Conservation (phyloP, 257 asterid species). For the Scutellaria minor region DNA sequence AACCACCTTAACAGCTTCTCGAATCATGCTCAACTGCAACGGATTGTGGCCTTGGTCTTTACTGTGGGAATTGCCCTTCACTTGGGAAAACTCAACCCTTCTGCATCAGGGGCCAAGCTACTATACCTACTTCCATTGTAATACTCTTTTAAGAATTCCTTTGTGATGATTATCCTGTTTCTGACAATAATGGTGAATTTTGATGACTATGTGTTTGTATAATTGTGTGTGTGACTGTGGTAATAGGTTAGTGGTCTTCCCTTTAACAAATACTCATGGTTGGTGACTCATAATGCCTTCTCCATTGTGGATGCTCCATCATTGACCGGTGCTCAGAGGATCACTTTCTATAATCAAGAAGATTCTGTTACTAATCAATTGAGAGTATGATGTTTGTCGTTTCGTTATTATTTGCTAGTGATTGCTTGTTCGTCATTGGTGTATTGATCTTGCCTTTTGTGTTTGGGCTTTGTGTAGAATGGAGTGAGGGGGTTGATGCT, state of each 20-base stretch:
- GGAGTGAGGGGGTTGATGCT: constrained; percentile 99
- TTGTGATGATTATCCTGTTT: background rate
- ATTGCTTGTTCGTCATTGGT: background rate
- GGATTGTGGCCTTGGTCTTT: constrained; percentile 80
- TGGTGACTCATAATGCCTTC: constrained; percentile 92
- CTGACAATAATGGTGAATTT: background rate
- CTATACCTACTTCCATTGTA: constrained; percentile 74
- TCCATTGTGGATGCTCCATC: constrained; percentile 88
- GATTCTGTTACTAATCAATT: constrained; percentile 91
- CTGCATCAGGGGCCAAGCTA: constrained; percentile 90
- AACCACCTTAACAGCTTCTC: constrained; percentile 57
- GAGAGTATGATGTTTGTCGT: constrained; percentile 50
- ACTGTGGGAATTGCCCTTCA: constrained; percentile 89
- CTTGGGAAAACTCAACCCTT: constrained; percentile 73
- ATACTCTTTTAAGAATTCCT: constrained; percentile 21
- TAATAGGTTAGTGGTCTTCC: constrained; percentile 79
- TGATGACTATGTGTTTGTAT: background rate
- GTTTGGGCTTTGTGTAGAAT: constrained; percentile 58
- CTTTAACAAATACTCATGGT: constrained; percentile 94
- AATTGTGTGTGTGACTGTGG: constrained; percentile 18
- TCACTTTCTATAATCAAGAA: constrained; percentile 94
- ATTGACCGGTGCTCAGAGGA: constrained; percentile 73
- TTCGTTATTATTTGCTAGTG: background rate
- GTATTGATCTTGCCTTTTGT: constrained; percentile 14
- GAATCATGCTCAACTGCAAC: constrained; percentile 71